Evolutionary conservation across 768 basidiomycete genomes (phyloP), one percentile per base, ranked within the genome.

Genomic region (Collybia sp.): DNA sequence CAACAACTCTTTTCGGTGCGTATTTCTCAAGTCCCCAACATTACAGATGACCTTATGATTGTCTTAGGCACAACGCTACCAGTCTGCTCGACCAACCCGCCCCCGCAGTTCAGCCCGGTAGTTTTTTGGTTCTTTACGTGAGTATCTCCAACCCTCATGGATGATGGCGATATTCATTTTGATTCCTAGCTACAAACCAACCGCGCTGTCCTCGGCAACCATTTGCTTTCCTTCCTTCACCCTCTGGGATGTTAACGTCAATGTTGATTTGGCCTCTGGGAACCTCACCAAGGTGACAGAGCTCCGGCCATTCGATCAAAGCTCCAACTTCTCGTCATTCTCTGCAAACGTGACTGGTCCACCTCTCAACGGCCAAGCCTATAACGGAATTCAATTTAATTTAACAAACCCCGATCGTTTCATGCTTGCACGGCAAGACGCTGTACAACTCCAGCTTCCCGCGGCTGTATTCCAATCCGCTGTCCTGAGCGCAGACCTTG

Each of bases 101-200:
- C 64, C 2, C 53, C 59, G 10, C 61, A 72, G 36, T 77, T 77
- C 34, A 67, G 60, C 12, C 78, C 79, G 0, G 66, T 77, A 13
- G 64, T 77, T 16, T 79, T 80, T 55, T 82, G 79, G 80, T 76
- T 79, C 57, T 79, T 80, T 72, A 67, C 56, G 60, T 60, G 17
- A 31, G 56, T 40, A 19, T 16, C 3, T n/a, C 38, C 11, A 13
- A n/a, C 15, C 9, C 2, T n/a, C 12, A 25, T 17, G 11, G 10
- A 3, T 11, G 32, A 11, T 16, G 38, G 5, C 20, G 12, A 17
- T 34, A 20, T 31, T 31, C 11, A 39, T 32, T 30, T 12, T 8
- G 17, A 15, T 42, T 19, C 35, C 17, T 38, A 68, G 66, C 30
- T 69, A 70, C 43, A 48, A 60, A n/a, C 70, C 75, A 12, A 40